A percentile compares a stretch with the other conserved stretches of the same genome.
Conservation (phyloP, 23 red algal genomes). For the Gracilaria gracilis region DNA sequence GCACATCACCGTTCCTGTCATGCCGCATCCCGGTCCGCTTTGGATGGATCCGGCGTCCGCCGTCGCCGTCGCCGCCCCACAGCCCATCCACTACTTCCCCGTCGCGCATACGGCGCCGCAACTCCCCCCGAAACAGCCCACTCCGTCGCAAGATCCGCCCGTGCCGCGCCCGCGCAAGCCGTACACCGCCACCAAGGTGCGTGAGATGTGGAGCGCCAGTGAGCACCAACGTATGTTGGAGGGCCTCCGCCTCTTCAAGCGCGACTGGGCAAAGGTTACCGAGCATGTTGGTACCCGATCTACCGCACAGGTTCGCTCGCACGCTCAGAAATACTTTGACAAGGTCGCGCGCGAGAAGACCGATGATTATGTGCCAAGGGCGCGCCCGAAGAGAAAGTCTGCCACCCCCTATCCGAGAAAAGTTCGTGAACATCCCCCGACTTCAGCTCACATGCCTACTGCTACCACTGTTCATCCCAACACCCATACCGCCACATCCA, state of each 20-base stretch:
- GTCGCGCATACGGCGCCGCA: constrained; percentile 23
- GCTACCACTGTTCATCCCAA: neutral
- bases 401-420: constrained; percentile 78
- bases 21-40: constrained; percentile 15
- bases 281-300: constrained; percentile 80
- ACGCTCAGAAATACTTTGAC: constrained; percentile 96
- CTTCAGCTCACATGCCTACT: neutral
- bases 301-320: constrained; percentile 84
- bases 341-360: constrained; percentile 79
- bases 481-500: neutral
- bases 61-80: constrained; percentile 15
- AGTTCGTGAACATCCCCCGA: neutral
- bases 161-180: constrained; percentile 79
- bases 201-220: constrained; percentile 83
- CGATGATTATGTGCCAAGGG: constrained; percentile 82
- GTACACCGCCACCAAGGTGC: constrained; percentile 89
- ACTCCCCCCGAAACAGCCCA: neutral
- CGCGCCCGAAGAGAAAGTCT: constrained; percentile 79
- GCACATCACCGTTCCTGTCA: constrained; percentile 10
- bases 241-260: constrained; percentile 74
- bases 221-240: constrained; percentile 93
- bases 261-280: constrained; percentile 88
- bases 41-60: constrained; percentile 29
- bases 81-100: constrained; percentile 31
- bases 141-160: neutral